Evolutionary conservation across 2,329 filamentous ascomycete genomes (phyloP), one percentile per base, ranked within the genome.

Genomic region (Pseudopyricularia cyperi): DNA sequence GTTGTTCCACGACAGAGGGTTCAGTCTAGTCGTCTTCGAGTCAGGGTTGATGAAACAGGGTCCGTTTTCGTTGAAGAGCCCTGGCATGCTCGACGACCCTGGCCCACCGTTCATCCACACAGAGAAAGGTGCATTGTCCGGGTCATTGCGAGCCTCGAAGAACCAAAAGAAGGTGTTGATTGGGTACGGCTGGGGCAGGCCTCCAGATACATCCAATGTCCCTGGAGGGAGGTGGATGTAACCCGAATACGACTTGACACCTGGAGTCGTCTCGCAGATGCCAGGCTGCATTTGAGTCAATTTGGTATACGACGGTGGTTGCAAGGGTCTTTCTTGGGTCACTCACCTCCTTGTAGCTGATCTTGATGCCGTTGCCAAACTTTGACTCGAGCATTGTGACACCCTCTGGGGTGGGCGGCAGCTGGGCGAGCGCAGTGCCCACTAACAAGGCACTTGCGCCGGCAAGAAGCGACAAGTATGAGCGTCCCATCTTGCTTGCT

Each of bases 31-130:
- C 0, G 70, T 72, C 7, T 65, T 75, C 44, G 71, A 74, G 37
- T 77, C 72, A 24, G 65, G 34, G 35, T 51, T 72, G 42, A 82
- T 66, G 28, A 67, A 65, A 59, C 79, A 83, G 46, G 66, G 69
- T 7, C 78, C 78, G 66, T 68, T 64, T 75, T 77, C 52, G 63
- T 67, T 61, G 72, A 80, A 53, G 72, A 66, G 9, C 66, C 76
- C 63, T 47, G 75, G 65, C 70, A 80, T 73, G 39, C 72, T 76
- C 56, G 72, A 76, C 42, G 68, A 69, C 12, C 79, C 79, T 3
- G 79, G 79, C 2, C 79, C 79, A 28, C 79, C 79, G 61, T 79
- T 81, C 50, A 82, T 64, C 74, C 74, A 81, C 58, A 80, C 73
- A 2, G 74, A 75, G 44, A 80, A 59, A 8, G 64, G 65, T 2